A percentile compares a stretch with the other conserved stretches of the same genome.
Conservation (phyloP, 1,139 yeast genomes). For the Nakaseomyces delphensis region DNA sequence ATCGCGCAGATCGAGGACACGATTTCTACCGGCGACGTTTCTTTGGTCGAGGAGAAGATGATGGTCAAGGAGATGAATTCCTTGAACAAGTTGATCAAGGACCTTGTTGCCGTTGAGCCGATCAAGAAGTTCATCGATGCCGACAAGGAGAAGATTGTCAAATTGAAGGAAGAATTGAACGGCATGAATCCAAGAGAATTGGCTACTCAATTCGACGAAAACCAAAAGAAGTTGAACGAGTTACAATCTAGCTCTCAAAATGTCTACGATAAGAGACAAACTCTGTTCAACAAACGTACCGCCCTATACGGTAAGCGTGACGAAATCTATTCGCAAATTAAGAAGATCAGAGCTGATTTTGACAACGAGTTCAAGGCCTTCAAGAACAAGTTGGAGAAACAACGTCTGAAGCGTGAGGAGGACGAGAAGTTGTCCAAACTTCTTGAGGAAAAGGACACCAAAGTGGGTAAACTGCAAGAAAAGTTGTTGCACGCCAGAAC, state of each 20-base stretch:
- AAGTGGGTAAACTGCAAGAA: constrained; percentile 57
- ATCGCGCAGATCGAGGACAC: constrained; percentile 61
- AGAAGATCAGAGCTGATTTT: constrained; percentile 56
- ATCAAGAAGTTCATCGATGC: constrained; percentile 73
- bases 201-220: constrained; percentile 44
- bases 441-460: constrained; percentile 52
- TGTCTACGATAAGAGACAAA: constrained; percentile 57
- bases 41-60: constrained; percentile 88
- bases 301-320: constrained; percentile 64
- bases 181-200: constrained; percentile 56
- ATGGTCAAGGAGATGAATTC: constrained; percentile 76
- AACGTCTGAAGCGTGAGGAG: constrained; percentile 61
- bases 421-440: constrained; percentile 50
- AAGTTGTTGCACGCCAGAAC: constrained; percentile 59
- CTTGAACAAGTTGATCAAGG: constrained; percentile 74
- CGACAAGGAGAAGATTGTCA: constrained; percentile 69
- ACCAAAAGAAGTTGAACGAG: constrained; percentile 51
- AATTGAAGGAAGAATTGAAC: constrained; percentile 60
- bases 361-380: constrained; percentile 66
- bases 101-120: constrained; percentile 64
- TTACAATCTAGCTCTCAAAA: constrained; percentile 57
- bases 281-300: constrained; percentile 56
- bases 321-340: constrained; percentile 54
- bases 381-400: constrained; percentile 59
- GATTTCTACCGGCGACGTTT: constrained; percentile 72